Base-by-base conservation (phyloP, 768 basidiomycete genomes). In the Calocera viscosa region DNA sequence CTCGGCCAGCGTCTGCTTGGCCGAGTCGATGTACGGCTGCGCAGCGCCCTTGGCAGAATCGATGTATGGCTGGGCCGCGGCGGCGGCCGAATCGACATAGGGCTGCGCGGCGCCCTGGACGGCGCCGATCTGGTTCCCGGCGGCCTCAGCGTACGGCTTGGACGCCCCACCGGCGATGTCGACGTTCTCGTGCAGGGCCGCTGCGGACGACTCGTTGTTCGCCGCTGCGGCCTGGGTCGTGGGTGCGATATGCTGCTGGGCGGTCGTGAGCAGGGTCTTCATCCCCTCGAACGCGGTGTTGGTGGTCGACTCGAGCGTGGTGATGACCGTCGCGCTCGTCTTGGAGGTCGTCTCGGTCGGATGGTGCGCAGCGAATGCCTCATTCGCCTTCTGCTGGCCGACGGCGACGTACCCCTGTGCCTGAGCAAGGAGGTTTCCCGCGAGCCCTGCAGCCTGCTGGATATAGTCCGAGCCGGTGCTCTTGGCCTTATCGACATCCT, bases 401-500 rank as follows among this genome's bases (percentile, higher is more conserved):
- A 60, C 53, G 7, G 53, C 24, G 30, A 60, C 53, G 53, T 60
- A 60, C 26, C 53, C 53, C 53, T 60, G 53, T 16, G 53, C 53
- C 30, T 60, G 53, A 19, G 53, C 2, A 10, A 60, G 53, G 14
- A 60, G 30, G 30, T 26, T 60, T 5, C 53, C 53, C 2, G 53
- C 53, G 24, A 60, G 30, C 24, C 53, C 53, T 10, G 53, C 53
- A 60, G 53, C 53, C 22, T 60, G 53, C 14, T 14, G 26, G 30
- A 60, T 32, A 19, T 60, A 60, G 53, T 26, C 30, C 53, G 53
- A 5, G 14, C 53, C 53, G 14, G 53, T 22, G 11, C 16, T 16
- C 19, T 60, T 60, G 16, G 53, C 53, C 53, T 32, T 26, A 5
- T 60, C 53, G 26, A 60, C 53, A 30, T 60, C 53, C 53, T 60